These are phyloP conservation scores for Wickerhamomyces subpelliculosus DNA, from an alignment of 805 yeast genomes.

Conservation along the genomic window DNA sequence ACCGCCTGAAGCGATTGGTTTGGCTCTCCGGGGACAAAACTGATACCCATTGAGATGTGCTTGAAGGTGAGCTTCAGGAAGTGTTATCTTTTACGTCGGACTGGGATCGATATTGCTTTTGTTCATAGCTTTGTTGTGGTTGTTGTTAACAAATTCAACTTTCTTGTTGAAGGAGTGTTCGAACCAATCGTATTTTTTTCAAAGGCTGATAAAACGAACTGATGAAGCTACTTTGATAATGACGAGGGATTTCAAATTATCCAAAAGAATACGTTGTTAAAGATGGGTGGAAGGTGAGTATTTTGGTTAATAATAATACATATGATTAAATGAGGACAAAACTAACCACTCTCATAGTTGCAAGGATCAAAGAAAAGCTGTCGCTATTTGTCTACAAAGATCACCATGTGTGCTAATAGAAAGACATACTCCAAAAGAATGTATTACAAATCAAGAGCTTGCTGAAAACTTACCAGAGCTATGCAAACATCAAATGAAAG, in stretches of 20 bases:
- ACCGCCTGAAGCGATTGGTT: conserved; percentile 49
- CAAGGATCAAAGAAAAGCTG: conserved; percentile 89
- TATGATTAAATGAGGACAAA: not conserved
- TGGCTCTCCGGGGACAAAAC: conserved; percentile 83
- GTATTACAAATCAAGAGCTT: conserved; percentile 75
- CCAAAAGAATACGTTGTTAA: not conserved
- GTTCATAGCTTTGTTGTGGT: too few relatives aligned
- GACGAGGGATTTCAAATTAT: not conserved
- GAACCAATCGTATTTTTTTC: not conserved
- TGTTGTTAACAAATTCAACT: too few relatives aligned
- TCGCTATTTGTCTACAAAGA: conserved; percentile 90
- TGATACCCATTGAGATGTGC: conserved; percentile 67
- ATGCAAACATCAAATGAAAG: conserved; percentile 76
- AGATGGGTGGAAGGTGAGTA: conserved; percentile 7
- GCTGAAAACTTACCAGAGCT: conserved; percentile 76
- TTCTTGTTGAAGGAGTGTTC: not conserved
- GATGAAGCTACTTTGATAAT: too few relatives aligned
- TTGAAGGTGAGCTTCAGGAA: too few relatives aligned
- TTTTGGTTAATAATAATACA: not conserved
- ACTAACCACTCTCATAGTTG: conserved; percentile 45
- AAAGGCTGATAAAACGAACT: too few relatives aligned
- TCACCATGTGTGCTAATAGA: conserved; percentile 94
- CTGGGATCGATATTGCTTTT: too few relatives aligned
- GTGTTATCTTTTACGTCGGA: too few relatives aligned
- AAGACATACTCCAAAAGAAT: conserved; percentile 83